Base-by-base conservation (phyloP, 2,329 filamentous ascomycete species). In the Talaromyces sp. region DNA sequence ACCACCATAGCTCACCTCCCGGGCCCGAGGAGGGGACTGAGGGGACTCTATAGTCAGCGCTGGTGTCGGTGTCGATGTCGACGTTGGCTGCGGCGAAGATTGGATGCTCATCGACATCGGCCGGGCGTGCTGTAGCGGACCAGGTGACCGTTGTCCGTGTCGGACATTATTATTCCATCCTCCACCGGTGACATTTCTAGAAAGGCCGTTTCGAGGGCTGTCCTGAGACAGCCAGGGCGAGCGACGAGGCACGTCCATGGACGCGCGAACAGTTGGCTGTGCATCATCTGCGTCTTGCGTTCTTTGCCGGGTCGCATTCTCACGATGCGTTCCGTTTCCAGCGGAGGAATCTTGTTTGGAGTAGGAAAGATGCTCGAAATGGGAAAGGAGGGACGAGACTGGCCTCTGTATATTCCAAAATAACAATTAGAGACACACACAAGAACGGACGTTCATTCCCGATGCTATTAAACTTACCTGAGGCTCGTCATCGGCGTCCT, bases 111-210 rank as follows among this genome's bases (percentile, higher is more conserved):
- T 76, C 16, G 78, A 80, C 64, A 78, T 71, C n/a, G 77, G 78
- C 50, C 78, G 71, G 59, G 71, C 85, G 87, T 70, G 85, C 87
- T 69, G 87, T 84, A 75, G 80, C 85, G 63, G 87, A 83, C 69
- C 76, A 85, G 65, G 86, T 84, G 76, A 78, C 23, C 69, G 73
- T 14, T 47, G 44, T 31, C 68, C 65, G 51, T 69, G 66, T 28
- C 72, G 70, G 12, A 69, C 58, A 6, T 61, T 36, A 6, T 61
- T 33, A n/a, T 60, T 56, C n/a, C 65, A 59, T n/a, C 66, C 62
- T 16, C 68, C 66, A 58, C 72, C 73, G 12, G 60, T 56, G 42
- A 23, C 12, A 31, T 31, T 33, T 61, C 55, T 3, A 53, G 23
- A 10, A 51, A 27, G 10, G 60, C 61, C 7, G 60, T 61, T 57